Conservation (phyloP, 1,139 yeast species). For the Ogataea hybrid region DNA sequence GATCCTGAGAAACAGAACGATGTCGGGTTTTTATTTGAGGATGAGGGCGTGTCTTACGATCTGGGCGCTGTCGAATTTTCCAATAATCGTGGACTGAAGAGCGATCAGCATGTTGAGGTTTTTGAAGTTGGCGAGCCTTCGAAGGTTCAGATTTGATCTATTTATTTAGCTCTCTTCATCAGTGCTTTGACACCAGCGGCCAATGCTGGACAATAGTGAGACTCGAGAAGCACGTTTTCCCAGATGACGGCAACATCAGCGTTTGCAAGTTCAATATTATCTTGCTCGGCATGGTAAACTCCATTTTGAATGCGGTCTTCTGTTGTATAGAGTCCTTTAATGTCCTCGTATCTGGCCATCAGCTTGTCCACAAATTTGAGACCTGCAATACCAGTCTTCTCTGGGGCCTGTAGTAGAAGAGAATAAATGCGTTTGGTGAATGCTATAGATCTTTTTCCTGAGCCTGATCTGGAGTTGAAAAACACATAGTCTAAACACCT, state of each 20-base stretch:
- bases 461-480: slow-evolving; percentile 72
- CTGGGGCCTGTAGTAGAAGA: slow-evolving; percentile 73
- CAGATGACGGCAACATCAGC: slow-evolving; percentile 87
- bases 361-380: slow-evolving; percentile 77
- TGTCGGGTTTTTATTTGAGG: slow-evolving; percentile 18
- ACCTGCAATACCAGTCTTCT: slow-evolving; percentile 77
- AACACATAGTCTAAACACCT: slow-evolving; percentile 79
- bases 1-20: slow-evolving; percentile 13
- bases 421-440: slow-evolving; percentile 79
- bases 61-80: slow-evolving; percentile 2
- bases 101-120: slow-evolving; percentile 8
- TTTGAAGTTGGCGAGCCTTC: slow-evolving; percentile 8
- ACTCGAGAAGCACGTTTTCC: slow-evolving; percentile 77
- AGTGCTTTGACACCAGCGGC: slow-evolving; percentile 49
- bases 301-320: slow-evolving; percentile 88
- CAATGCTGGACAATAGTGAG: slow-evolving; percentile 83
- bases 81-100: background rate
- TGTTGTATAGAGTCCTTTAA: slow-evolving; percentile 76
- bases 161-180: slow-evolving; percentile 35
- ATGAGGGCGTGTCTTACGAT: slow-evolving; percentile 10
- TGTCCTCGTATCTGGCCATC: slow-evolving; percentile 62
- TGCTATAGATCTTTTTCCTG: slow-evolving; percentile 71
- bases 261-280: slow-evolving; percentile 72
- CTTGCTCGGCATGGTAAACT: slow-evolving; percentile 60
- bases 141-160: background rate